phyloP scores from a whole-genome alignment of 495 filamentous ascomycete species.

The Hypoxylon trugodes region DNA sequence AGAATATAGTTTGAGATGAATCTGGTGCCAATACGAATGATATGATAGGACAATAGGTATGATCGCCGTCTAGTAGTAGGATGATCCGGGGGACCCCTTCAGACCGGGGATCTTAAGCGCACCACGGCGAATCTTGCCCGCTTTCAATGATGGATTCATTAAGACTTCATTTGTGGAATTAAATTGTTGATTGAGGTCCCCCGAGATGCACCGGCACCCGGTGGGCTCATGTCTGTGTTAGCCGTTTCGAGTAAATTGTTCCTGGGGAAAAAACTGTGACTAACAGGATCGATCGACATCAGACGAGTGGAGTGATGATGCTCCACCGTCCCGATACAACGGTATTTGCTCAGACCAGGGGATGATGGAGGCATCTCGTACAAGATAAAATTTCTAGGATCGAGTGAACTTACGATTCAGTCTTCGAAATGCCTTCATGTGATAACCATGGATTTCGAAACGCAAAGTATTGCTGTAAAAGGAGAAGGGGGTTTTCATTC shows the following conservation, averaged over 20 bases:
- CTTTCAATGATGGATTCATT: background rate
- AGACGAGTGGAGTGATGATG: constrained; percentile 2
- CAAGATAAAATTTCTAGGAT: too few species aligned
- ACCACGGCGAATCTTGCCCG: background rate
- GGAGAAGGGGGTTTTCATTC: too few species aligned
- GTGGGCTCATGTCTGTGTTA: background rate
- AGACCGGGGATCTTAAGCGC: constrained; percentile 9
- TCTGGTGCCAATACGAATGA: too few species aligned
- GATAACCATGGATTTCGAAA: too few species aligned
- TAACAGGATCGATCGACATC: constrained; percentile 7
- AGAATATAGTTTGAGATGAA: background rate
- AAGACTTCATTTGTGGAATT: constrained; percentile 5
- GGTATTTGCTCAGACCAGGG: background rate
- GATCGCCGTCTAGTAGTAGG: background rate
- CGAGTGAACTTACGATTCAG: too few species aligned
- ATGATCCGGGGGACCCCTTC: background rate
- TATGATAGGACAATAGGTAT: background rate
- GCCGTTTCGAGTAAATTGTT: constrained; percentile 6
- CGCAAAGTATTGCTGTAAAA: too few species aligned
- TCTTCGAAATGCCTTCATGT: too few species aligned
- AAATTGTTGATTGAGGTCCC: background rate
- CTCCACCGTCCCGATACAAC: constrained; percentile 5
- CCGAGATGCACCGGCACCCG: constrained; percentile 2
- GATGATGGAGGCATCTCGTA: too few species aligned
- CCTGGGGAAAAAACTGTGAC: background rate